A percentile compares a stretch with the other conserved stretches of the same genome.
Conservation (phyloP, 768 basidiomycete genomes). For the Suillus paluster region DNA sequence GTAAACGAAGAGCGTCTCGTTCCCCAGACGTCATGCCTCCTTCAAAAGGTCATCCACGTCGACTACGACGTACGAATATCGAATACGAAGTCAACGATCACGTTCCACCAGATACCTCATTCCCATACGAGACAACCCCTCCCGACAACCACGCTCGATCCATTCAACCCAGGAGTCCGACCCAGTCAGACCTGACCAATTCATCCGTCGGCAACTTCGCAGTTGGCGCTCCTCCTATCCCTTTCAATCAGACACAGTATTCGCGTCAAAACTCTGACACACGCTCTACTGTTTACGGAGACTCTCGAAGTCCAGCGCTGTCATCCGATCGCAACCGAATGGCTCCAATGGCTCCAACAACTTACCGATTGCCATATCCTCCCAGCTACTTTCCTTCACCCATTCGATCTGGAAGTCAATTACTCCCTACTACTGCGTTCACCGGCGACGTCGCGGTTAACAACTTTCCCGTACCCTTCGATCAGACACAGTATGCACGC, state of each 20-base stretch:
- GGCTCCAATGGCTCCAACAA: not conserved
- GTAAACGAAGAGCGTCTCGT: conserved; percentile 24
- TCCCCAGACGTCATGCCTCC: conserved; percentile 34
- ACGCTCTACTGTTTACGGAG: too few species aligned
- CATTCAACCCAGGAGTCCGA: conserved; percentile 37
- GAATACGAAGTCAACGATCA: conserved; percentile 20
- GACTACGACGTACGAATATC: conserved; percentile 43
- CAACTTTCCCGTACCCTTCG: not conserved
- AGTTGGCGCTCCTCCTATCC: not conserved
- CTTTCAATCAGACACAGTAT: conserved; percentile 9
- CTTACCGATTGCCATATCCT: conserved; percentile 37
- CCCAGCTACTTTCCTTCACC: conserved; percentile 18
- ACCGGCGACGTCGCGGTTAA: not conserved
- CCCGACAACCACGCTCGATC: conserved; percentile 26
- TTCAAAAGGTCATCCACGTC: conserved; percentile 30
- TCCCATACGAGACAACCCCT: conserved; percentile 30
- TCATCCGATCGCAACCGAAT: not conserved
- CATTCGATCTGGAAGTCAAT: conserved; percentile 5
- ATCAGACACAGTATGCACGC: conserved; percentile 16
- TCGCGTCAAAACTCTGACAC: conserved; percentile 19
- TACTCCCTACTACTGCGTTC: conserved; percentile 9
- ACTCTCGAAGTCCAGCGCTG: too few species aligned
- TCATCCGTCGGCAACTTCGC: not conserved
- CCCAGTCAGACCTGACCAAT: conserved; percentile 20
- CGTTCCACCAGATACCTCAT: conserved; percentile 35